Base-by-base conservation (phyloP, 495 filamentous ascomycete species). In the Podospora sp. region DNA sequence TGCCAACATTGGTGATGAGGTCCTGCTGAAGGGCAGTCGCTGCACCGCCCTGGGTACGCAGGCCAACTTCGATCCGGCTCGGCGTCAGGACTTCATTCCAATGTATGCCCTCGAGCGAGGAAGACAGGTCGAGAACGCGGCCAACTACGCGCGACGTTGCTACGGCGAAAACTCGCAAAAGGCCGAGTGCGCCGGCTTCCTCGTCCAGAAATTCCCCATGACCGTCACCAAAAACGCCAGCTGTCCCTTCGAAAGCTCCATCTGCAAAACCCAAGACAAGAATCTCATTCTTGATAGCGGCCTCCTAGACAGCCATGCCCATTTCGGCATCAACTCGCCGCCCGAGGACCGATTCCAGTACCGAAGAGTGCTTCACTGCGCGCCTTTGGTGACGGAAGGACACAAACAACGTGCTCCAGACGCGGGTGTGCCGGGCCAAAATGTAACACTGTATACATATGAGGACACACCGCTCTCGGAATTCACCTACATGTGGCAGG, bases 311-410 rank as follows among this genome's bases (percentile, higher is more conserved):
- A 69, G 64, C 51, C 63, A 71, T 36, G 20, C 9, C 7, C 40
- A 74, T 46, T 35, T 74, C 4, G 72, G 72, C 20, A n/a, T 72
- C 33, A 74, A 74, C 60, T 25, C 67, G 9, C 69, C 67, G 18
- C 36, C 52, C 21, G 40, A 71, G 26, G 21, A 60, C 0, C 61
- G 67, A 24, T 60, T 68, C 20, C 49, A 63, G 25, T 60, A 46
- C 26, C 50, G 72, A 22, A 14, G 55, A 0, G 52, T 69, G 9
- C 29, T 66, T 16, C 69, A 68, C 16, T 74, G 69, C 52, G 67
- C 69, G 40, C 72, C 72, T 5, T 36, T 74, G 40, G 59, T 58
- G 6, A 73, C 72, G 0, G 58, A 67, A 18, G 69, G 69, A 20
- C 68, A 69, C 36, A 71, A 40, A 52, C 3, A 22, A n/a, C 21